Evolutionary conservation across 2,329 filamentous ascomycete genomes (phyloP), one percentile per base, ranked within the genome.

Genomic region (Sporothrix variecibatus): DNA sequence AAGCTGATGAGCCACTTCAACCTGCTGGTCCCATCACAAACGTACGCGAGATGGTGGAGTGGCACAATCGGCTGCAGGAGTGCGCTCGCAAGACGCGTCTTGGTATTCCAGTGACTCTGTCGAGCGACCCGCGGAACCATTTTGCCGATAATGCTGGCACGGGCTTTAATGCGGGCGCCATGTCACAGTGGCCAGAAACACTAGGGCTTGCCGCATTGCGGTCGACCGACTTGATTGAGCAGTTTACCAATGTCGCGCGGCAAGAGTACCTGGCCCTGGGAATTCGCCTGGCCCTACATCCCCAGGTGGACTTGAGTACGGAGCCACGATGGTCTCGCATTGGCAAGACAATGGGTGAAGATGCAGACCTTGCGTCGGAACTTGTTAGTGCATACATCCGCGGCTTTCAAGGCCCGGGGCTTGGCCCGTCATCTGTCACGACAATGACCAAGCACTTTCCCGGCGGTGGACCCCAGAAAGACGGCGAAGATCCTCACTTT

Each of bases 171-270:
- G 84, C 85, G 0, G 84, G 82, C 0, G 80, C 79, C 0, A 84
- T 88, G 75, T 86, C 84, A 0, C 83, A 86, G 72, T 88, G 87
- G 86, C 87, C 87, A 0, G 85, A 87, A 73, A 83, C 83, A 0
- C 77, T 87, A 8, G 87, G 87, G 0, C 78, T 88, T 9, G 86
- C 56, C 11, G 56, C 56, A 15, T 31, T 58, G 26, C 26, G 56
- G 15, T 58, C 56, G 8, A 17, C 56, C 26, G 56, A 28, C 9
- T 23, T 58, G 5, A 31, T 58, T 17, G 56, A 58, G 56, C 11
- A 31, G 26, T 58, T 58, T 58, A 26, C 56, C 56, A 26, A 58
- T 31, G 26, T 58, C 31, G 56, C 56, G 0, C 26, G 56, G 26
- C 56, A 58, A 28, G 56, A 58, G 15, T 58, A 58, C 56, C 56